Evolutionary conservation across 805 yeast genomes (phyloP).

Genomic region (Zygoascus bituminiphila): DNA sequence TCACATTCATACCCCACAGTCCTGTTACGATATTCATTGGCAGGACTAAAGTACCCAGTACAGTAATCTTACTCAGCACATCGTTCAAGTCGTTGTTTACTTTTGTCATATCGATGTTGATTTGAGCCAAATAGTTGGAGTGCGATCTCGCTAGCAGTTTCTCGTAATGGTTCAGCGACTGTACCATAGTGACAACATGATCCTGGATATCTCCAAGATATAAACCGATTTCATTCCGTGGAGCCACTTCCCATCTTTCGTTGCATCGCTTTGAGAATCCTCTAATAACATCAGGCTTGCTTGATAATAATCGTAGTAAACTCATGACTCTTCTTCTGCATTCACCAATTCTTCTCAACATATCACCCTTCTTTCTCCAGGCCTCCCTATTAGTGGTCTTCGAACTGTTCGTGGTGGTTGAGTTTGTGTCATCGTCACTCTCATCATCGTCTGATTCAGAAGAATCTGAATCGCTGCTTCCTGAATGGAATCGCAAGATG

Average conservation of each 20-base stretch:
- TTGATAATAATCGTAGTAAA: constrained; percentile 70
- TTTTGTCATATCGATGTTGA: constrained; percentile 94
- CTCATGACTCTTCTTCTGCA: constrained; percentile 93
- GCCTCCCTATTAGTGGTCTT: constrained; percentile 42
- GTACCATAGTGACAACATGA: constrained; percentile 96
- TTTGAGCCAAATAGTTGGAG: constrained; percentile 91
- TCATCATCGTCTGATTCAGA: constrained; percentile 31
- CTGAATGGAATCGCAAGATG: constrained; percentile 78
- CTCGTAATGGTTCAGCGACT: constrained; percentile 88
- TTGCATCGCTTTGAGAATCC: constrained; percentile 89
- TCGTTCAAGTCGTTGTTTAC: constrained; percentile 97
- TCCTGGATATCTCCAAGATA: constrained; percentile 96
- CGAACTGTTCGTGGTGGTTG: constrained; percentile 22
- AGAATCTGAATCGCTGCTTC: constrained; percentile 37
- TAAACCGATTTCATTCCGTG: constrained; percentile 82
- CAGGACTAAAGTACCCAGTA: constrained; percentile 87
- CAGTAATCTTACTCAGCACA: constrained; percentile 85
- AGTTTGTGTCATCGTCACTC: constrained; percentile 22
- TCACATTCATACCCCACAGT: constrained; percentile 96
- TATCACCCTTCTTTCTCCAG: constrained; percentile 90
- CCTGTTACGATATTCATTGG: constrained; percentile 96
- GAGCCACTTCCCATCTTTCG: constrained; percentile 74
- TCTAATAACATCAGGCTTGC: constrained; percentile 95
- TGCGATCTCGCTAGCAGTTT: constrained; percentile 91
- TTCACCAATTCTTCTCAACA: constrained; percentile 91